phyloP scores from a whole-genome alignment of 2,329 filamentous ascomycete genomes.

The Colletotrichum sp. region DNA sequence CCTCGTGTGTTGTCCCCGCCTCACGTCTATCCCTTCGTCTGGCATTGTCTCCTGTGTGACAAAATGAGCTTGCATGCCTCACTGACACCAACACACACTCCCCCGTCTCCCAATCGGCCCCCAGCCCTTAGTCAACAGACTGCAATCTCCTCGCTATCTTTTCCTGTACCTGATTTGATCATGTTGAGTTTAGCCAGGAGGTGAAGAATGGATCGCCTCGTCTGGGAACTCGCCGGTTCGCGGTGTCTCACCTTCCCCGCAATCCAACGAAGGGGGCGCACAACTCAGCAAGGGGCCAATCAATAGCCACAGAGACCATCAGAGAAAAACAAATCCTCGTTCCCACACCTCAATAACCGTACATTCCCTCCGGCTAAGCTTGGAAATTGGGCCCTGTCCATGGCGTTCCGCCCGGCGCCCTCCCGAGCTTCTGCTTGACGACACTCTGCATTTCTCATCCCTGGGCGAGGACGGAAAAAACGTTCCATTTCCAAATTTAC shows the following conservation, averaged over 20 bases:
- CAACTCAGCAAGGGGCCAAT: slow-evolving; percentile 9
- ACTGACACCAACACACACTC: neutral
- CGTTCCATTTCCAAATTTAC: neutral
- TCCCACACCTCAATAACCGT: neutral
- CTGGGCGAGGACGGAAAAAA: neutral
- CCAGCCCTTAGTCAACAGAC: neutral
- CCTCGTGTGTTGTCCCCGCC: neutral
- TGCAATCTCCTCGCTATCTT: neutral
- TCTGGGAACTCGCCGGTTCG: neutral
- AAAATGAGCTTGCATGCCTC: slow-evolving; percentile 14
- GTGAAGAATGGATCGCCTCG: slow-evolving; percentile 19
- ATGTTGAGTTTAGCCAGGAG: neutral
- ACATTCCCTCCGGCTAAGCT: neutral
- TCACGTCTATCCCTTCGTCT: neutral
- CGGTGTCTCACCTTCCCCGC: slow-evolving; percentile 18
- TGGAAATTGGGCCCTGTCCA: slow-evolving; percentile 1
- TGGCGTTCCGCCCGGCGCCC: slow-evolving; percentile 3
- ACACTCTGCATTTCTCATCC: neutral
- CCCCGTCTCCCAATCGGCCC: neutral
- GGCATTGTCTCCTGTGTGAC: slow-evolving; percentile 6
- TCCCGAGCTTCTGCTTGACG: slow-evolving; percentile 1
- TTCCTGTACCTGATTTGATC: neutral
- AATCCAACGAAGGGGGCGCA: slow-evolving; percentile 15
- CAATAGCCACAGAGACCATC: neutral
- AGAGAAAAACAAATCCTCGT: neutral